Base-by-base conservation (phyloP, 108 stramenopile genomes). In the Mediolabrus comicus region DNA sequence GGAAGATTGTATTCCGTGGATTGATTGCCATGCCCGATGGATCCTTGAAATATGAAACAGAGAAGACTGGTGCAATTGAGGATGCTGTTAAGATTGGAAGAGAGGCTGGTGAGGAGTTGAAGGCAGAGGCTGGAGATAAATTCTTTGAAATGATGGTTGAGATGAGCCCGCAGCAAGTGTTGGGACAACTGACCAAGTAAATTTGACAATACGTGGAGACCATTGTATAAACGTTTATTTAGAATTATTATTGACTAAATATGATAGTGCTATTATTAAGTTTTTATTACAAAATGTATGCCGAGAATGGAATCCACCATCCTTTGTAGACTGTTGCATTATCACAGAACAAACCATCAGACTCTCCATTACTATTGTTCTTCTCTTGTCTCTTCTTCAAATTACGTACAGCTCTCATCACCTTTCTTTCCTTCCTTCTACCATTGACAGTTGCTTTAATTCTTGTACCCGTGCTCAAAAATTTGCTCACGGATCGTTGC, bases 61-160 rank as follows among this genome's bases (percentile, higher is more conserved):
- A 86, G 67, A 59, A 83, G 8, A 83, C 76, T 26, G 96, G 96
- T 31, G 89, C 72, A 8, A 84, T 93, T 59, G 91, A 64, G 3
- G 93, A 95, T 69, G 93, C 93, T 58, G 77, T 72, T 10, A 65
- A 86, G 52, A 93, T 96, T 71, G 96, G 96, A 59, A 72, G 60
- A 49, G 78, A 84, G 75, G 92, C 92, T 4, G 96, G 96, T 24
- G 88, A 92, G 71, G 72, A 89, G 52, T 79, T 96, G 54, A 96
- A 95, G 89, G 92, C 89, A 49, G 61, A 80, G 27, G 96, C 92
- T 13, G 96, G 96, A 52, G 92, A 89, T 13, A 88, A 96, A 66
- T 96, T 96, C 82, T 96, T 96, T 53, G 73, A 93, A 82, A 91
- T 92, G 91, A 96, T 96, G 95, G 92, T 96, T 54, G 95, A 96